Evolutionary conservation across 306 rosid genomes (phyloP), one percentile per base, ranked within the genome.

Genomic region (Prunus fruticosa): DNA sequence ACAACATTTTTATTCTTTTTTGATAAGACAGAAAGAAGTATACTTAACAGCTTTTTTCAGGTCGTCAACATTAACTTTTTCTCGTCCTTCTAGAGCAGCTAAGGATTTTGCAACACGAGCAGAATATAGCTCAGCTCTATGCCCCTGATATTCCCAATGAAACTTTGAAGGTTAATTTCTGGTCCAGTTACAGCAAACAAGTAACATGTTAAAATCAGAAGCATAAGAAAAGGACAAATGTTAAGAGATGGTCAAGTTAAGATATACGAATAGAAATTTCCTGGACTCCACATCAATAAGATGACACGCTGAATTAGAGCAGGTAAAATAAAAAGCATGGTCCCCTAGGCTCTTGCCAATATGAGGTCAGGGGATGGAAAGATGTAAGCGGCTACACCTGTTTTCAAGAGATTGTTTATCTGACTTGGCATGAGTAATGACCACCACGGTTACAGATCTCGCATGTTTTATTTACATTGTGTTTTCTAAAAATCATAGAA

Each of bases 91-190:
- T 54, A 95, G 68, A 83, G 97, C 92, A 79, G 98, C 95, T 80
- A 95, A 84, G 85, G 96, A 90, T 77, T 92, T 92, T 10, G 98
- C 98, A 86, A 95, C 96, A 64, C 97, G 97, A 71, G 96, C 91
- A 78, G 98, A 92, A 86, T 90, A 95, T 72, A 95, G 87, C 89
- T 95, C 97, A 72, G 98, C 93, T 89, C 98, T 89, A 86, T 95
- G 98, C 56, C 98, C 98, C 98, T 95, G 91, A 75, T 70, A 79
- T 75, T 83, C 81, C 84, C 62, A 68, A 71, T 52, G 75, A 67
- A 63, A 64, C 69, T 58, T 57, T 72, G 71, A 75, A 13, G 19
- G 62, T 34, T 70, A 78, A 46, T 62, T 67, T 43, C n/a, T 11
- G 79, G 77, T 66, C 52, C 45, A 71, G 76, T 30, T 49, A 64